Percentiles rank a stretch among this genome's conserved stretches.
Conservation (phyloP, 345 rosid genomes). For the Dimocarpus longan region DNA sequence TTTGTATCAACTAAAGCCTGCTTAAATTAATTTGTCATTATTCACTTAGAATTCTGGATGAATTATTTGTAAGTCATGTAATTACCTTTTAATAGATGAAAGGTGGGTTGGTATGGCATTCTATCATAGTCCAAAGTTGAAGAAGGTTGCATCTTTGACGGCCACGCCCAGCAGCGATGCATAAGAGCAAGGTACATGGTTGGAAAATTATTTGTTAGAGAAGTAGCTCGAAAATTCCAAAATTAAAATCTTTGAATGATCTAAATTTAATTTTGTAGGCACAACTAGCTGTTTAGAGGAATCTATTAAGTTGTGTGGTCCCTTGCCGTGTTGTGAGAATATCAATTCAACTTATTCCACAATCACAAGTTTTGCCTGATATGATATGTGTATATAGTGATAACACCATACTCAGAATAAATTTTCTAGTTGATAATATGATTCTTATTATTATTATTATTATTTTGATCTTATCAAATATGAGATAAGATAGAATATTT, state of each 20-base stretch:
- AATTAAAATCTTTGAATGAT: constrained; percentile 26
- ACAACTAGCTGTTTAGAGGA: background rate
- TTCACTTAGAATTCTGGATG: too few species aligned
- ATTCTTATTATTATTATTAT: background rate
- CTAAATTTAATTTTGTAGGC: background rate
- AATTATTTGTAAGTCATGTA: too few species aligned
- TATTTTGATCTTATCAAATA: background rate
- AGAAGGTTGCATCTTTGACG: background rate
- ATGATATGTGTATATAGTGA: background rate
- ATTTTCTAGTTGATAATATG: background rate
- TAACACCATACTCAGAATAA: background rate
- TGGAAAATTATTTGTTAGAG: constrained; percentile 5
- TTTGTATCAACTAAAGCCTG: too few species aligned
- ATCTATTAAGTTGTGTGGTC: constrained; percentile 11
- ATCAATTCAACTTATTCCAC: background rate
- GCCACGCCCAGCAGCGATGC: background rate
- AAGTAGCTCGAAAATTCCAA: constrained; percentile 32
- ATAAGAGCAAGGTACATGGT: too few species aligned
- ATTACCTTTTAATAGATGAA: too few species aligned
- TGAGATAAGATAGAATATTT: background rate
- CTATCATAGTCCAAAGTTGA: background rate
- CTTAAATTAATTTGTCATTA: too few species aligned
- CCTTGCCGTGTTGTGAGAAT: background rate
- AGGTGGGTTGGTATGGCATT: background rate
- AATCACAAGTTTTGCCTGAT: constrained; percentile 4